Evolutionary conservation across 345 rosid genomes (phyloP), one percentile per base, ranked within the genome.

Genomic region (Cochlearia excelsa): DNA sequence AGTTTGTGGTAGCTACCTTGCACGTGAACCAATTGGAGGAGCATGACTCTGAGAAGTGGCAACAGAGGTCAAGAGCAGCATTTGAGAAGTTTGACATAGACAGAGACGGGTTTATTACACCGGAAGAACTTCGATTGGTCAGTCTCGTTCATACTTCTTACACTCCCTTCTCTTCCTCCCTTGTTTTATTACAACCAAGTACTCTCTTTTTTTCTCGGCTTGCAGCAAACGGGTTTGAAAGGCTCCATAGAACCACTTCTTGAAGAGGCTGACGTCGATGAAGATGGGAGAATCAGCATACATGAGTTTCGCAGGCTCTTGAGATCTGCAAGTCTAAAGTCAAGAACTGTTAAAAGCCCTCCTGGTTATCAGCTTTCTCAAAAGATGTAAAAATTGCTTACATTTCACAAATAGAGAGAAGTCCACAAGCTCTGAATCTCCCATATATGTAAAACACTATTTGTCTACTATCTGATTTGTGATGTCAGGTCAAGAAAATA

Each of bases 51-150:
- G 94, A 88, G 57, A 92, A 82, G 78, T 92, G 95, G 97, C 82
- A 79, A 31, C 70, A 58, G 52, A 79, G 82, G 30, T 92, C 97
- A 54, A 83, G 67, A 69, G 84, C 89, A 67, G 98, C 97, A 52
- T 92, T 92, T 67, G 90, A 83, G 63, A 92, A 92, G 74, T 88
- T 88, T 53, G 98, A 92, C 75, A 59, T 92, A 30, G 98, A 88
- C 64, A 72, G 67, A 74, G 89, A 92, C 66, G 97, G 98, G 31
- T 88, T 57, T 68, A 88, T 92, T 67, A 92, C 98, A 37, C 78
- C 97, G 1, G 98, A 92, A 46, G 98, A 92, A 71, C 97, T 92
- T 57, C 77, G 84, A 77, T 37, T 82, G 91, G 98, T 92, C 7
- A 45, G 57, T 62, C 30, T 40, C 54, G 40, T 39, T 40, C 54